Evolutionary conservation across 805 yeast genomes (phyloP).

Genomic region (Metschnikowia similis): DNA sequence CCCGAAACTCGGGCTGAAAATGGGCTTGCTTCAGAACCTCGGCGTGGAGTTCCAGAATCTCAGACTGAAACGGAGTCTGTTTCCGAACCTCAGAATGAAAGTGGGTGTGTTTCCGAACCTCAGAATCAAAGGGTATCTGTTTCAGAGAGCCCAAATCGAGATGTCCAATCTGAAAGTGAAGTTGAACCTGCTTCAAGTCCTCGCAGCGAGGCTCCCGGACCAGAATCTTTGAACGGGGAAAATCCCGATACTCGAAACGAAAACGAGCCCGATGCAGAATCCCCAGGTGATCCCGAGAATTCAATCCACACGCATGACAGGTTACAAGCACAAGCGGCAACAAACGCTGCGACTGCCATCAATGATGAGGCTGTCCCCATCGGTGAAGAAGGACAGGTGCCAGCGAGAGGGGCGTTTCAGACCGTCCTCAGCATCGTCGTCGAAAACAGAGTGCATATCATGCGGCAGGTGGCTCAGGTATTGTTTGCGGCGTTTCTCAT

Average conservation of each 20-base stretch:
- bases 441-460: conserved; percentile 1
- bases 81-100: not conserved
- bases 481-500: conserved; percentile 4
- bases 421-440: not conserved
- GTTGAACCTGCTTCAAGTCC: too few species aligned
- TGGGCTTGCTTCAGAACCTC: not conserved
- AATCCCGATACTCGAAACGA: too few species aligned
- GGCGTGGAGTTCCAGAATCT: not conserved
- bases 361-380: too few species aligned
- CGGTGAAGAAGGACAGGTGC: not conserved
- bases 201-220: too few species aligned
- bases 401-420: not conserved
- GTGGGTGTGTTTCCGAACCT: not conserved
- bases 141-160: not conserved
- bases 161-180: too few species aligned
- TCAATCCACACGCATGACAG: not conserved
- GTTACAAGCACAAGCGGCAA: not conserved
- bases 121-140: not conserved
- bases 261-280: not conserved
- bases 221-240: too few species aligned
- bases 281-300: not conserved
- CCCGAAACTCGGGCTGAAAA: too few species aligned
- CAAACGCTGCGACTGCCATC: not conserved
- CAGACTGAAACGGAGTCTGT: not conserved
- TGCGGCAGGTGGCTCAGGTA: conserved; percentile 6